Base-by-base conservation (phyloP, 1,284 basidiomycete species). In the Trametes pubescens region DNA sequence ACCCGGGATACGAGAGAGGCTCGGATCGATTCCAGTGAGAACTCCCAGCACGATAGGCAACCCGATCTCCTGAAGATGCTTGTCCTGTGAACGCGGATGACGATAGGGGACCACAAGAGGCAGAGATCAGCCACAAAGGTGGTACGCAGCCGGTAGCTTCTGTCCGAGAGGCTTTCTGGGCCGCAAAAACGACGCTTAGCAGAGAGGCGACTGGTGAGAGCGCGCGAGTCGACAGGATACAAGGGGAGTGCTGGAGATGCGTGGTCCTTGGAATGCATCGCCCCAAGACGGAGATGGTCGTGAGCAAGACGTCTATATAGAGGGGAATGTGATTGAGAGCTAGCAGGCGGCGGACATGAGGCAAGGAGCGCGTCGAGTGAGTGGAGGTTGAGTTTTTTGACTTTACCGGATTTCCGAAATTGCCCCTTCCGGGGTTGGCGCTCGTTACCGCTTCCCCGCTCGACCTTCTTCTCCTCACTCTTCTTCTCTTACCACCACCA, bases 391-490 rank as follows among this genome's bases (percentile, higher is more conserved):
- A 34, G 48, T 56, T 56, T 56, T 24, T 61, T 56, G 60, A 56
- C 53, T 61, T 61, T 56, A 40, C 53, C 10, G 40, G 59, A 8
- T 11, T 26, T 9, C 51, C 22, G 52, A 51, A 46, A 51, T 49
- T 59, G 34, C 37, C 43, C 37, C 52, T 35, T 54, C 46, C 40
- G 29, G 29, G 21, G 29, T 56, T 53, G 54, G 57, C 56, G 52
- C 55, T 48, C n/a, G 57, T 57, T 56, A 63, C 58, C 54, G 58
- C 61, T 63, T 64, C 57, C 57, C 35, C 44, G 47, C 51, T 48
- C 37, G 54, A 47, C 59, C 11, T 29, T 53, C 37, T 46, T 55
- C 47, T 16, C 51, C 29, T 24, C 24, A 40, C 34, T 47, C 26
- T 56, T 57, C 55, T 64, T 58, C 61, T 52, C 47, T 34, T 54